Evolutionary conservation across 371 early-diverging fungal species (phyloP).

Genomic region (Mucor racemosus): DNA sequence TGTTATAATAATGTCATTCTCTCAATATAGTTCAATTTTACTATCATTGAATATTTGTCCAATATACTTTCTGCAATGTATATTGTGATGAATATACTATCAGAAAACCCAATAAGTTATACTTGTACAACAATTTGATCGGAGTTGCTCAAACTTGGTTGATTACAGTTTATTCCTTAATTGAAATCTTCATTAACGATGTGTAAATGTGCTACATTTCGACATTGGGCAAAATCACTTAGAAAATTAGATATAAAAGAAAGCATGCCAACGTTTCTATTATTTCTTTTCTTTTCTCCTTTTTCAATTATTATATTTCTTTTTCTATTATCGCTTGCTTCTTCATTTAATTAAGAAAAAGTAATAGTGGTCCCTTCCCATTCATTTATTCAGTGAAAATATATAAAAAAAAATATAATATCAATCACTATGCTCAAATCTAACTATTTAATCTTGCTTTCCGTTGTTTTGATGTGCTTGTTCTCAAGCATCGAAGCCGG

Average conservation of each 20-base stretch:
- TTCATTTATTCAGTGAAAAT: conserved; percentile 9
- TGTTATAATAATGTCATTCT: background rate
- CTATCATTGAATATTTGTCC: background rate
- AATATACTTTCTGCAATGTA: background rate
- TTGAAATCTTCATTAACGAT: conserved; percentile 1
- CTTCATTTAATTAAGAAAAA: background rate
- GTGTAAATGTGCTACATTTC: conserved; percentile 6
- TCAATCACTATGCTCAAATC: conserved; percentile 14
- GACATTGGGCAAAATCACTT: background rate
- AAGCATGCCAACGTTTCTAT: background rate
- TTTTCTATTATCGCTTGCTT: background rate
- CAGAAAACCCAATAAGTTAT: too few relatives aligned
- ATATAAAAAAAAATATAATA: background rate
- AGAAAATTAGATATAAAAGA: background rate
- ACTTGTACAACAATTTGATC: background rate
- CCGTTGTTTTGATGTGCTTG: conserved; percentile 9
- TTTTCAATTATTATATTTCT: background rate
- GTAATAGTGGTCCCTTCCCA: conserved; percentile 10
- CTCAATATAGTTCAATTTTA: background rate
- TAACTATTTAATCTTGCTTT: conserved; percentile 1
- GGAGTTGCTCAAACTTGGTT: background rate
- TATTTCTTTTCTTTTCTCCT: background rate
- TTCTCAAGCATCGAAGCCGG: conserved; percentile 14
- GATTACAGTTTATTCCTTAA: background rate
- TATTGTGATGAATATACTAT: too few relatives aligned